Conservation (phyloP, 2,329 filamentous ascomycete species). For the Clarireedia homoeocarpa region DNA sequence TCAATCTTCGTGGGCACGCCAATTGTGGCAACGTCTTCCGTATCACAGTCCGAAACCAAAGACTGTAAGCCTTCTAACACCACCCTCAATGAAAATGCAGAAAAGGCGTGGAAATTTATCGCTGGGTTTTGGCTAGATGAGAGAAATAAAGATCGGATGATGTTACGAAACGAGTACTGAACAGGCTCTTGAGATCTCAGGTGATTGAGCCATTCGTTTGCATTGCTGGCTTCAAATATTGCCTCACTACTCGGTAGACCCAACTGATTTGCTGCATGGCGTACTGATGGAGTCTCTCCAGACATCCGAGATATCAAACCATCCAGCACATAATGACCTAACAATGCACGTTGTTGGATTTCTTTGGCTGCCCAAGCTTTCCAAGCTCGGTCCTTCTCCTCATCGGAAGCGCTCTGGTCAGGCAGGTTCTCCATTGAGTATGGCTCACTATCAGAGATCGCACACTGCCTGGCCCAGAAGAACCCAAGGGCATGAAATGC, state of each 20-base stretch:
- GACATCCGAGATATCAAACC: slow-evolving; percentile 37
- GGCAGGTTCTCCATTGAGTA: slow-evolving; percentile 31
- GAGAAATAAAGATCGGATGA: slow-evolving; percentile 35
- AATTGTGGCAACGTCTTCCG: slow-evolving; percentile 31
- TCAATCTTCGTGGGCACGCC: slow-evolving; percentile 34
- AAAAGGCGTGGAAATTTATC: slow-evolving; percentile 27
- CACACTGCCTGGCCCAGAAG: slow-evolving; percentile 38
- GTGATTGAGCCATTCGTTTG: slow-evolving; percentile 34
- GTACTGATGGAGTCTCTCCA: slow-evolving; percentile 34
- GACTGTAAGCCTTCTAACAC: slow-evolving; percentile 38
- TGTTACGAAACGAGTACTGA: slow-evolving; percentile 33
- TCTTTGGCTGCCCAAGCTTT: slow-evolving; percentile 36
- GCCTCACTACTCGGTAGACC: slow-evolving; percentile 34
- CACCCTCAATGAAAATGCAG: slow-evolving; percentile 35
- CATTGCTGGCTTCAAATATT: slow-evolving; percentile 33
- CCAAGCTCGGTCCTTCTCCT: slow-evolving; percentile 36
- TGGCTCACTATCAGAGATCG: slow-evolving; percentile 33
- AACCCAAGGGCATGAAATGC: slow-evolving; percentile 37
- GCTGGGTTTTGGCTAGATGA: slow-evolving; percentile 23
- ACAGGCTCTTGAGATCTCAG: slow-evolving; percentile 29
- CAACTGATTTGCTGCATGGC: slow-evolving; percentile 35
- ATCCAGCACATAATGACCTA: slow-evolving; percentile 38
- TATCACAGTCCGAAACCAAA: slow-evolving; percentile 34
- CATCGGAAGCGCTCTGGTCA: slow-evolving; percentile 24
- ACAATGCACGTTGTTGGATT: slow-evolving; percentile 36